Percentiles rank a stretch among this genome's conserved stretches.
Evolutionary conservation across 805 yeast species (phyloP).

Genomic region (Yamadazyma nakazawae): DNA sequence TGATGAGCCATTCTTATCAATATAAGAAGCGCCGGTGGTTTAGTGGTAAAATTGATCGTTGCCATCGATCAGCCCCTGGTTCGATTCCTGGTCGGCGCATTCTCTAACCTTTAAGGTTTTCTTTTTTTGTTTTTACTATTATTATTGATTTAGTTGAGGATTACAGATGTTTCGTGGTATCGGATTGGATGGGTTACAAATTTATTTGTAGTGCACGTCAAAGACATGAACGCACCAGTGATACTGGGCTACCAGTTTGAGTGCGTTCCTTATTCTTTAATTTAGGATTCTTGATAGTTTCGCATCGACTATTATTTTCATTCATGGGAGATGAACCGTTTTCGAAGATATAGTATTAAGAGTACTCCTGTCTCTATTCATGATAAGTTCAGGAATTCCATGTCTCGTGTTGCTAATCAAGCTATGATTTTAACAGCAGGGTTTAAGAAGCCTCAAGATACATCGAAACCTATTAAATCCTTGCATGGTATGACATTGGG

Average conservation of each 20-base stretch:
- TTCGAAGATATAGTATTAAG: background rate
- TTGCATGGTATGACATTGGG: slow-evolving; percentile 81
- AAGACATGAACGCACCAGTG: no score
- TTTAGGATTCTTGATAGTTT: background rate
- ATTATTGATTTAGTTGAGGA: no score
- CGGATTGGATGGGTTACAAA: no score
- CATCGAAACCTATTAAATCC: background rate
- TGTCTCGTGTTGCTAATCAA: slow-evolving; percentile 38
- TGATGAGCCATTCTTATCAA: background rate
- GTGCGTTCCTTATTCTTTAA: no score
- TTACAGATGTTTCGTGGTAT: no score
- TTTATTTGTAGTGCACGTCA: no score
- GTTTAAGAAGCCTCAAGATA: slow-evolving; percentile 3
- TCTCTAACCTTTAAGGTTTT: no score
- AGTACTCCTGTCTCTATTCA: background rate
- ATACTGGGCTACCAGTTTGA: no score
- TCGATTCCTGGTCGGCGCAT: slow-evolving; percentile 9
- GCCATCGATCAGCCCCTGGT: slow-evolving; percentile 9
- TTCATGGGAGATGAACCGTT: slow-evolving; percentile 1
- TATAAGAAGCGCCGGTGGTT: slow-evolving; percentile 5
- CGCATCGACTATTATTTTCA: background rate
- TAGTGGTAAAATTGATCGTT: slow-evolving; percentile 8
- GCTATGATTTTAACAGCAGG: slow-evolving; percentile 45
- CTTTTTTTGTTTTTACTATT: no score
- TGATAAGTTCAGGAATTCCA: slow-evolving; percentile 25